Evolutionary conservation across 352 stramenopile genomes (phyloP).

Genomic region (Phytopythium montanum): DNA sequence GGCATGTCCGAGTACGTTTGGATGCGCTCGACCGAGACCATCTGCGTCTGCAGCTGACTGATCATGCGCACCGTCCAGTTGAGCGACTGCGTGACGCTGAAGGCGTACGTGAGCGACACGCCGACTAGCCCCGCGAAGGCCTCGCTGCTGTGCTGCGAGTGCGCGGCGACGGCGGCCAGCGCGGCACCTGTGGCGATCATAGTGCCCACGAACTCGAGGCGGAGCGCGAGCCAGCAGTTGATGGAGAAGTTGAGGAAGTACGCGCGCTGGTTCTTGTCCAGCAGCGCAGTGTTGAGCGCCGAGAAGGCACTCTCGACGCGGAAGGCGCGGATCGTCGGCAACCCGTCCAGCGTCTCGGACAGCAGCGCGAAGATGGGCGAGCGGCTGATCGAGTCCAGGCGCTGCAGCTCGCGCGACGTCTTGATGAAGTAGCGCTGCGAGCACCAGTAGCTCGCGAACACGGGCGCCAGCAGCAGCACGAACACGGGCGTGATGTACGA

Average conservation of each 20-base stretch:
- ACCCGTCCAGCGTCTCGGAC: slow-evolving; percentile 92
- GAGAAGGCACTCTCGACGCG: slow-evolving; percentile 39
- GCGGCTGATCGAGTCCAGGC: slow-evolving; percentile 90
- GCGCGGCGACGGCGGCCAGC: slow-evolving; percentile 37
- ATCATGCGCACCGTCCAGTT: slow-evolving; percentile 67
- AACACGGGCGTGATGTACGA: slow-evolving; percentile 52
- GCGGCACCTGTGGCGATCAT: slow-evolving; percentile 43
- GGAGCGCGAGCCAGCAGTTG: slow-evolving; percentile 68
- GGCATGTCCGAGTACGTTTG: slow-evolving; percentile 56
- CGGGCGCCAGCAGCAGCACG: slow-evolving; percentile 60
- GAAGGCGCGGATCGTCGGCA: slow-evolving; percentile 91
- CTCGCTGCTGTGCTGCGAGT: slow-evolving; percentile 24
- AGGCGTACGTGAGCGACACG: slow-evolving; percentile 64
- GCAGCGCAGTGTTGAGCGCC: slow-evolving; percentile 32
- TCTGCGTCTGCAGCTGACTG: slow-evolving; percentile 67
- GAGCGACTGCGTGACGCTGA: slow-evolving; percentile 66
- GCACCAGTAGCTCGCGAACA: slow-evolving; percentile 43
- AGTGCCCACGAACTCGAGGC: slow-evolving; percentile 59
- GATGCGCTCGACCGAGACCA: slow-evolving; percentile 68
- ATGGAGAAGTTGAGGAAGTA: slow-evolving; percentile 66
- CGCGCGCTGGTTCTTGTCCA: slow-evolving; percentile 60
- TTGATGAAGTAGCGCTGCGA: slow-evolving; percentile 91
- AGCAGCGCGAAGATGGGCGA: slow-evolving; percentile 94
- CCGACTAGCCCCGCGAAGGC: slow-evolving; percentile 48
- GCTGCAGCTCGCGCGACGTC: slow-evolving; percentile 90